A percentile compares a stretch with the other conserved stretches of the same genome.
Conservation (phyloP, 352 stramenopile species). For the Globisporangium radiosum region DNA sequence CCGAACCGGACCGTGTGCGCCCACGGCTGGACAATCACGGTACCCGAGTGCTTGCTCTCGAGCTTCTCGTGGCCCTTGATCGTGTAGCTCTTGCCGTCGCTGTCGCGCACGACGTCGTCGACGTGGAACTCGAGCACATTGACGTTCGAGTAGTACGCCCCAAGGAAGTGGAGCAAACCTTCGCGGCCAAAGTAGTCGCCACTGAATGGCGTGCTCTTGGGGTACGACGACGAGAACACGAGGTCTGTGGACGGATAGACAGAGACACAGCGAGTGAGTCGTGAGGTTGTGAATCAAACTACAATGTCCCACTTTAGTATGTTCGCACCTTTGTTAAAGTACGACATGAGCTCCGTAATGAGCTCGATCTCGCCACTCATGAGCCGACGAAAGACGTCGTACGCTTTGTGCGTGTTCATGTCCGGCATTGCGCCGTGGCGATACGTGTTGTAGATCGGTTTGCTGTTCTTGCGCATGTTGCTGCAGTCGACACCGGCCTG, state of each 20-base stretch:
- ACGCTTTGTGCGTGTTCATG: constrained; percentile 72
- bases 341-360: constrained; percentile 66
- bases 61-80: constrained; percentile 80
- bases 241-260: constrained; percentile 29
- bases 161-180: constrained; percentile 72
- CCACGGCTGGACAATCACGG: constrained; percentile 69
- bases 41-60: constrained; percentile 69
- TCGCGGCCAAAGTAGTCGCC: constrained; percentile 85
- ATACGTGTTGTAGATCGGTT: constrained; percentile 76
- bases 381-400: constrained; percentile 70
- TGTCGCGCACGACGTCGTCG: constrained; percentile 50
- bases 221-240: constrained; percentile 79
- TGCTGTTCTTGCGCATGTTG: constrained; percentile 82
- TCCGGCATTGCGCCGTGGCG: constrained; percentile 59
- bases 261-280: neutral
- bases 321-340: constrained; percentile 75
- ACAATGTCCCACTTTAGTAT: neutral
- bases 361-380: constrained; percentile 42
- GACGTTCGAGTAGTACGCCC: constrained; percentile 69
- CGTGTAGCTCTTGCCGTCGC: constrained; percentile 57
- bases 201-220: constrained; percentile 68
- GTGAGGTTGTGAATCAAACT: neutral
- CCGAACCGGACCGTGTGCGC: constrained; percentile 73
- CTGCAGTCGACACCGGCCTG: constrained; percentile 64
- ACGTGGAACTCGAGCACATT: constrained; percentile 76